These are phyloP conservation scores for Patellaria atrata DNA, from an alignment of 495 filamentous ascomycete species.

Conservation along the genomic window DNA sequence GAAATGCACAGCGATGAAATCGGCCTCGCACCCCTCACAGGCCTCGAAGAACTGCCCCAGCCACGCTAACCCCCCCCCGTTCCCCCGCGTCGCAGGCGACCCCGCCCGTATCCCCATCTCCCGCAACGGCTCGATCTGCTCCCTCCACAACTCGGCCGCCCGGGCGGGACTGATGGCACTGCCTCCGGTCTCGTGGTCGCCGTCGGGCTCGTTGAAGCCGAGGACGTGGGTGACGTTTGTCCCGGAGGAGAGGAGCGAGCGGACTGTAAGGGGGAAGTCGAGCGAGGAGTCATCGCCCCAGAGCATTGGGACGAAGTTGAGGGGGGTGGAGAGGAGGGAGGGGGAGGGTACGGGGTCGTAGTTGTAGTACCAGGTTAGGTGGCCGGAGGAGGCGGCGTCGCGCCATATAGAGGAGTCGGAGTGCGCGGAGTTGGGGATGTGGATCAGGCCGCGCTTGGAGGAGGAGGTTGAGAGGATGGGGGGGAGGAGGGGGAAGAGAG, in stretches of 20 bases:
- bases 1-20: slow-evolving; percentile 66
- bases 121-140: slow-evolving; percentile 49
- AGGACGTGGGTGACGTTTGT: slow-evolving; percentile 51
- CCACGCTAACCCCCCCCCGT: slow-evolving; percentile 44
- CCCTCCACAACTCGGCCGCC: slow-evolving; percentile 52
- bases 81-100: slow-evolving; percentile 25
- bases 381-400: slow-evolving; percentile 30
- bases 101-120: slow-evolving; percentile 27
- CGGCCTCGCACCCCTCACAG: slow-evolving; percentile 43
- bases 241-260: slow-evolving; percentile 34
- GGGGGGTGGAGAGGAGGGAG: slow-evolving; percentile 29
- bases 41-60: slow-evolving; percentile 44
- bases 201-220: slow-evolving; percentile 65
- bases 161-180: slow-evolving; percentile 37
- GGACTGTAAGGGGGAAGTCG: slow-evolving; percentile 41
- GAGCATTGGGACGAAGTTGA: slow-evolving; percentile 72
- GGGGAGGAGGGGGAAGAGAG: slow-evolving; percentile 14
- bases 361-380: slow-evolving; percentile 75
- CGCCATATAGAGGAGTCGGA: slow-evolving; percentile 50
- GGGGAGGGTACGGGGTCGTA: slow-evolving; percentile 42
- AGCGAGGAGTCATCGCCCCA: slow-evolving; percentile 46
- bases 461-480: slow-evolving; percentile 30
- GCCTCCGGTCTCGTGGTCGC: slow-evolving; percentile 37
- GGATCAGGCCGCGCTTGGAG: slow-evolving; percentile 56
- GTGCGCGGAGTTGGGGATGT: slow-evolving; percentile 36